Evolutionary conservation across 192 early-diverging fungal genomes (phyloP).

Genomic region (Entomortierella lignicola): DNA sequence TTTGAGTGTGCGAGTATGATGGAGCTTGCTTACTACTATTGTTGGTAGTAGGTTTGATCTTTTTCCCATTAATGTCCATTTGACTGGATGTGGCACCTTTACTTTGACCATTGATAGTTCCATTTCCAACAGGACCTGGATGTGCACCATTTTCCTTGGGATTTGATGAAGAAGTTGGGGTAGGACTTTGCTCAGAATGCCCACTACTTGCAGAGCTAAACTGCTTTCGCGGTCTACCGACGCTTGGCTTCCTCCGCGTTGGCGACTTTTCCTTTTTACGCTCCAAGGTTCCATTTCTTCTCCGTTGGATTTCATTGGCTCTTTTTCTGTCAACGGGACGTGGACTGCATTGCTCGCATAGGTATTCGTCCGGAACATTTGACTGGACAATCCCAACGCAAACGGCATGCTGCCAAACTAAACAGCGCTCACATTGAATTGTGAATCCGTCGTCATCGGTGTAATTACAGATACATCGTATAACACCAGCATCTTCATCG

Average conservation of each 20-base stretch:
- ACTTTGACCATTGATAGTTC: conserved; percentile 2
- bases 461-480: conserved; percentile 94
- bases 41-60: not conserved
- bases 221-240: conserved; percentile 46
- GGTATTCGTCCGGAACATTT: conserved; percentile 86
- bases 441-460: conserved; percentile 97
- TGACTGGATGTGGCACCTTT: not conserved
- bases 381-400: conserved; percentile 81
- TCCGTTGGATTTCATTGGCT: conserved; percentile 57
- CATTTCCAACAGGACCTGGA: not conserved
- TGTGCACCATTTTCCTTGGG: conserved; percentile 12
- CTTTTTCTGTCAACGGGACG: conserved; percentile 66
- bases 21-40: not conserved
- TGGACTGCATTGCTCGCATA: conserved; percentile 89
- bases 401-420: conserved; percentile 94
- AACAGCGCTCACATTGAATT: conserved; percentile 94
- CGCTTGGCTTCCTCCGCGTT: conserved; percentile 24
- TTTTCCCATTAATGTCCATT: conserved; percentile 6
- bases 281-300: conserved; percentile 23
- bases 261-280: conserved; percentile 41
- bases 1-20: not conserved
- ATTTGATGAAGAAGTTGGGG: not conserved
- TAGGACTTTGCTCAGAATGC: conserved; percentile 13
- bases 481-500: conserved; percentile 85
- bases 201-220: conserved; percentile 14